Percentiles rank a stretch among this genome's conserved stretches.
Evolutionary conservation across 345 rosid species (phyloP).

Genomic region (Melastoma malabathricum): DNA sequence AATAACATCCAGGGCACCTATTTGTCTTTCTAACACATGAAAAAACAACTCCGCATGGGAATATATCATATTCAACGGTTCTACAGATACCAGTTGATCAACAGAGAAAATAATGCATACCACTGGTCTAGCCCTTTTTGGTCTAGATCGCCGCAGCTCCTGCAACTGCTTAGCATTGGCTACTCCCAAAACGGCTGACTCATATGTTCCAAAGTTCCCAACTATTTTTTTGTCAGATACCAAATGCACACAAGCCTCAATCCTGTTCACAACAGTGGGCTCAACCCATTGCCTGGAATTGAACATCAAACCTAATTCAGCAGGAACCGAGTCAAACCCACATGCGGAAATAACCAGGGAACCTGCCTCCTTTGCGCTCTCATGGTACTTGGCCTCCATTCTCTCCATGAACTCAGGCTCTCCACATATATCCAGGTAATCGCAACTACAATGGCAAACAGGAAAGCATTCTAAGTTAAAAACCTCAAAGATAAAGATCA

Average conservation of each 20-base stretch:
- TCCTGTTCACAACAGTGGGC: constrained; percentile 50
- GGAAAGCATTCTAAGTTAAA: no score
- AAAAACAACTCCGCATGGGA: no score
- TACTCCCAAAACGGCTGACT: constrained; percentile 74
- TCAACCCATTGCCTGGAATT: constrained; percentile 68
- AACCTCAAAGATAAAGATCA: not conserved
- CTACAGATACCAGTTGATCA: no score
- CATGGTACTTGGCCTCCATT: constrained; percentile 59
- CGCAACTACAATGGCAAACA: constrained; percentile 18
- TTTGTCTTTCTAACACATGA: no score
- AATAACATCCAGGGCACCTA: no score
- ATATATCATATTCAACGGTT: no score
- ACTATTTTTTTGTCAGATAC: constrained; percentile 64
- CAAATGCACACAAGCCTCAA: constrained; percentile 63
- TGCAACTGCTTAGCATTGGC: constrained; percentile 43
- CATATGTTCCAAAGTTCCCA: constrained; percentile 70
- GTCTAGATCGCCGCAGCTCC: constrained; percentile 67
- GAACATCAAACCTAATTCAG: constrained; percentile 66
- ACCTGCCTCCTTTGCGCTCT: constrained; percentile 50
- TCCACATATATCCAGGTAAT: constrained; percentile 89
- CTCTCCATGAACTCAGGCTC: constrained; percentile 92
- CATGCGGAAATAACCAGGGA: constrained; percentile 82
- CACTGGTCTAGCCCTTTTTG: constrained; percentile 48
- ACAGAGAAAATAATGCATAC: constrained; percentile 24
- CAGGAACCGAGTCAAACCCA: constrained; percentile 85